Base-by-base conservation (phyloP, 257 asterid genomes). In the Salvia miltiorrhiza region DNA sequence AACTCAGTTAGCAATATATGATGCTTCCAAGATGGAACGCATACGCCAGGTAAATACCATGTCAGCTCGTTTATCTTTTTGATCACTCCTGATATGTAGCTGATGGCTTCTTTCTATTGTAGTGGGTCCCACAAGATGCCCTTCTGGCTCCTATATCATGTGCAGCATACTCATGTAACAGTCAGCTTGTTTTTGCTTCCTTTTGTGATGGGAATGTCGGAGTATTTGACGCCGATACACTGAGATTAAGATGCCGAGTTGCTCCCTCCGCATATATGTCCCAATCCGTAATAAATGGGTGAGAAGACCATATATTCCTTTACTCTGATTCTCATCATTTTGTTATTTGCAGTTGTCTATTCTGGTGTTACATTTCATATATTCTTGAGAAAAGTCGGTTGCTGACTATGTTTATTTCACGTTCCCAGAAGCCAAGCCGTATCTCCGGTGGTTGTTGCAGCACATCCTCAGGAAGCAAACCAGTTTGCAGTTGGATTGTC, bases 101-200 rank as follows among this genome's bases (percentile, higher is more conserved):
- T 77, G 50, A 78, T 54, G 41, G 50, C 23, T 71, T 73, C 21
- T 69, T 9, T 63, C 57, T 65, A 50, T 49, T 75, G 73, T 77
- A 94, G 99, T 94, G 99, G 99, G 78, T 94, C 65, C 97, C 99
- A 4, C 97, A 94, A 80, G 97, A 89, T 26, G 74, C 80, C 65
- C 96, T 94, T 50, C 83, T 97, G 3, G 95, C 99, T 4, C 93
- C 97, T 21, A 89, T 94, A 76, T 83, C 97, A 10, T 94, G 88
- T 53, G 99, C 99, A 4, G 77, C 88, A 1, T 94, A 89, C 83
- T 89, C 99, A 19, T 91, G 99, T 87, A 94, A 94, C 76, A 91
- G 99, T 75, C 89, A 80, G 75, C 84, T 94, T 32, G 88, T 94
- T 55, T 89, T 72, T 78, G 97, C 99, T 71, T 87, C 97, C 55